phyloP scores from a whole-genome alignment of 805 yeast genomes.

The Maudiozyma turicensis region DNA sequence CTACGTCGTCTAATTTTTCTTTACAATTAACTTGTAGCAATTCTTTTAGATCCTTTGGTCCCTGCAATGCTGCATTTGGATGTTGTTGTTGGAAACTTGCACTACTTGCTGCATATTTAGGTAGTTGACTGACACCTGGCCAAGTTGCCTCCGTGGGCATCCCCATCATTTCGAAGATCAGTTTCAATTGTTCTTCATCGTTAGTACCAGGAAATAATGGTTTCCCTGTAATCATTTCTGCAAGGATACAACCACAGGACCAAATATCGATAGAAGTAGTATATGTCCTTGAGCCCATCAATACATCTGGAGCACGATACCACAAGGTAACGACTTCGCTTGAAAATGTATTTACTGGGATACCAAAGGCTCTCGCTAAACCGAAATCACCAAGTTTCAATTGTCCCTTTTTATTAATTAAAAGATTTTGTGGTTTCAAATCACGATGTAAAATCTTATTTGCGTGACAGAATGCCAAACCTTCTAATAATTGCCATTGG shows the following conservation, averaged over 20 bases:
- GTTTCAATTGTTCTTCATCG: constrained; percentile 92
- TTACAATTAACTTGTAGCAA: constrained; percentile 24
- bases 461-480: constrained; percentile 87
- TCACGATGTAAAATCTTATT: constrained; percentile 93
- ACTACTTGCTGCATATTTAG: constrained; percentile 87
- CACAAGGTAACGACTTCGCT: constrained; percentile 97
- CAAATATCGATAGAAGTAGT: constrained; percentile 98
- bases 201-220: constrained; percentile 97
- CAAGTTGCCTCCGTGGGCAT: constrained; percentile 88
- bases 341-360: constrained; percentile 91
- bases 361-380: constrained; percentile 93
- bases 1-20: constrained; percentile 20
- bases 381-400: constrained; percentile 90
- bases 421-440: constrained; percentile 89
- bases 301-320: constrained; percentile 95
- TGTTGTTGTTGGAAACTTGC: constrained; percentile 70
- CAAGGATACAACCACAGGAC: constrained; percentile 96
- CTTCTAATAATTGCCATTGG: constrained; percentile 84
- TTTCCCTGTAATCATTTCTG: constrained; percentile 93
- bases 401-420: constrained; percentile 92
- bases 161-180: constrained; percentile 85
- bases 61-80: constrained; percentile 39
- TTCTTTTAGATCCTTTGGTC: constrained; percentile 49
- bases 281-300: constrained; percentile 93
- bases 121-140: constrained; percentile 89